Base-by-base conservation (phyloP, 441 rosid species). In the Erodium moschatum region DNA sequence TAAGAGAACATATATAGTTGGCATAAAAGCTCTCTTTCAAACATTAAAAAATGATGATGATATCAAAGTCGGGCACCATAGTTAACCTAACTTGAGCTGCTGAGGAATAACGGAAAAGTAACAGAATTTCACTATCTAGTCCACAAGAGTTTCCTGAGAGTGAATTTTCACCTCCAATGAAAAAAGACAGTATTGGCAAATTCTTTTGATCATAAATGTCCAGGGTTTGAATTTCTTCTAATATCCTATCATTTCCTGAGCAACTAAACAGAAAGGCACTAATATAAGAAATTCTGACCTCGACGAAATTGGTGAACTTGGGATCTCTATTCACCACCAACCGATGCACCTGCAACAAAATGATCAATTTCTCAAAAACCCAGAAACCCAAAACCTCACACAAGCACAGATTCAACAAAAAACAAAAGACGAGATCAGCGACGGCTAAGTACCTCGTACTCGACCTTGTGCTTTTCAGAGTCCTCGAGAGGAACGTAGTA, bases 401-500 rank as follows among this genome's bases (percentile, higher is more conserved):
- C 12, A 20, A 7, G 0, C 73, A 65, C 40, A 42, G 61, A 2
- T 24, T 61, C 35, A n/a, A 8, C 7, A 20, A 42, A 3, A 40
- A 5, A 70, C 20, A 4, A 46, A 18, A 15, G 16, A 31, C 1
- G 33, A 62, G 60, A 19, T n/a, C 58, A 6, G 13, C 48, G 6
- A 65, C 27, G 10, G 9, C 20, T 15, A 4, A 18, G 27, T 64
- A 89, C 98, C 93, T 93, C 98, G 85, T 93, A 93, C 78, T 93
- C 98, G 73, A 93, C 97, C 73, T 86, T 91, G 88, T 93, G 97
- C 84, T 93, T 93, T 89, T 93, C 97, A 38, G 97, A 85, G 65
- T 93, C 98, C 77, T 94, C 97, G 62, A 91, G 94, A 74, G 97
- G 99, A 48, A 94, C 96, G 72, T 94, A 94, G 84, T 94, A 94